These are phyloP conservation scores for Podospora fimiseda DNA, from an alignment of 495 filamentous ascomycete species.

Conservation along the genomic window DNA sequence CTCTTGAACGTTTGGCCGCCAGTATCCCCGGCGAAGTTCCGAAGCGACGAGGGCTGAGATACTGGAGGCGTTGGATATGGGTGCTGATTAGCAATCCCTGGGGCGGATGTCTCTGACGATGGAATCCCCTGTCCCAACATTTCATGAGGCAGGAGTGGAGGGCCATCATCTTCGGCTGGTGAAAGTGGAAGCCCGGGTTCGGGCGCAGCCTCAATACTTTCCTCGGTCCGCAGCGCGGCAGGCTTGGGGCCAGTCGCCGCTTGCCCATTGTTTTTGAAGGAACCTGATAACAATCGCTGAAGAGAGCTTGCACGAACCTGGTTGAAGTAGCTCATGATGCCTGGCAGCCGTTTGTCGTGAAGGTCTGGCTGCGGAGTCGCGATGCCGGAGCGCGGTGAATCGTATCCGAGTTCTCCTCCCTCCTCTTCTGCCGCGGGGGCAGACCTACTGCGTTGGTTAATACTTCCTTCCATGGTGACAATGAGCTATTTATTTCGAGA, in stretches of 20 bases:
- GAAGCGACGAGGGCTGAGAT: slow-evolving; percentile 51
- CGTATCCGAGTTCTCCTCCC: slow-evolving; percentile 69
- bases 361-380: slow-evolving; percentile 84
- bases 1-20: slow-evolving; percentile 35
- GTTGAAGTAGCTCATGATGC: slow-evolving; percentile 89
- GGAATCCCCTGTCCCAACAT: slow-evolving; percentile 24
- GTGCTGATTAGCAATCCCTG: slow-evolving; percentile 30
- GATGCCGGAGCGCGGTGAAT: slow-evolving; percentile 76
- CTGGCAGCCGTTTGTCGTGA: slow-evolving; percentile 82
- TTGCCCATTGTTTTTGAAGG: slow-evolving; percentile 33
- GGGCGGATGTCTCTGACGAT: slow-evolving; percentile 27
- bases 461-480: slow-evolving; percentile 27
- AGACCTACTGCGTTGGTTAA: slow-evolving; percentile 45
- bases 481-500: slow-evolving; percentile 14
- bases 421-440: slow-evolving; percentile 48
- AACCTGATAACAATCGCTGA: slow-evolving; percentile 31
- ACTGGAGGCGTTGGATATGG: slow-evolving; percentile 53
- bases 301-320: slow-evolving; percentile 80
- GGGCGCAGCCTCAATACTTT: slow-evolving; percentile 25
- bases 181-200: slow-evolving; percentile 18
- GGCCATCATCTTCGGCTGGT: slow-evolving; percentile 33
- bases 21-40: slow-evolving; percentile 40
- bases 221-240: slow-evolving; percentile 29
- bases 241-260: slow-evolving; percentile 30
- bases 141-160: slow-evolving; percentile 50